Conservation (phyloP, 2,329 filamentous ascomycete species). For the Trichophyton schoenleinii region DNA sequence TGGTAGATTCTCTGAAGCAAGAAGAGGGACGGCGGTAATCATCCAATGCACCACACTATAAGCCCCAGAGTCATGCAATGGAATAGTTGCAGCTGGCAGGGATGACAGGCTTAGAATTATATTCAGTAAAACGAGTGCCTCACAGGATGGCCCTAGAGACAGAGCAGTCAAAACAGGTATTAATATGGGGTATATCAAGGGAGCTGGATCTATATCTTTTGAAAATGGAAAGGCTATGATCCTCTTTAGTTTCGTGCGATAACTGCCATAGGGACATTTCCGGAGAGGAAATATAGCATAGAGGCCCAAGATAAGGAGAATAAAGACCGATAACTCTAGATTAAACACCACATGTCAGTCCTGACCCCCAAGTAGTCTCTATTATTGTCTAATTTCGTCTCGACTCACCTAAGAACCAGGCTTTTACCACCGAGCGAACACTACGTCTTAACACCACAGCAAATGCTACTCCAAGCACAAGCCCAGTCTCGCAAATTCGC, state of each 20-base stretch:
- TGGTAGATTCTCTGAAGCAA: slow-evolving; percentile 35
- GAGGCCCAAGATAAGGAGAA: slow-evolving; percentile 21
- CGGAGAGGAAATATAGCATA: slow-evolving; percentile 46
- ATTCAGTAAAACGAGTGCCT: slow-evolving; percentile 58
- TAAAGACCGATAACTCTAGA: slow-evolving; percentile 25
- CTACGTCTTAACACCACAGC: slow-evolving; percentile 28
- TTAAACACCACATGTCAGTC: slow-evolving; percentile 9
- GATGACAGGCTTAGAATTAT: slow-evolving; percentile 69
- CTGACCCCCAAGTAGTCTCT: background rate
- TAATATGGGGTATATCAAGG: slow-evolving; percentile 70
- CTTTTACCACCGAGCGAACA: slow-evolving; percentile 22
- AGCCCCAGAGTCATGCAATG: slow-evolving; percentile 46
- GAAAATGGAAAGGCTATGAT: slow-evolving; percentile 50
- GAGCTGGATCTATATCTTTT: slow-evolving; percentile 75
- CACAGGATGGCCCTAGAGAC: slow-evolving; percentile 53
- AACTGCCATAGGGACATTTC: slow-evolving; percentile 22
- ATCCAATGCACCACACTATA: slow-evolving; percentile 66
- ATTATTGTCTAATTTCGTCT: background rate
- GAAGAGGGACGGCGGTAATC: slow-evolving; percentile 57
- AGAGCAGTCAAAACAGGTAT: slow-evolving; percentile 67
- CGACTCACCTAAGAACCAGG: slow-evolving; percentile 29
- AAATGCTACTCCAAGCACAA: slow-evolving; percentile 42
- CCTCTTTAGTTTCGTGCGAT: slow-evolving; percentile 20
- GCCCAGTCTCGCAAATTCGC: slow-evolving; percentile 41
- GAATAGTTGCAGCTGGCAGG: slow-evolving; percentile 60